Percentiles rank a stretch among this genome's conserved stretches.
These are phyloP conservation scores for Nannizziopsis barbatae DNA, from an alignment of 2,329 filamentous ascomycete species.

Conservation along the genomic window DNA sequence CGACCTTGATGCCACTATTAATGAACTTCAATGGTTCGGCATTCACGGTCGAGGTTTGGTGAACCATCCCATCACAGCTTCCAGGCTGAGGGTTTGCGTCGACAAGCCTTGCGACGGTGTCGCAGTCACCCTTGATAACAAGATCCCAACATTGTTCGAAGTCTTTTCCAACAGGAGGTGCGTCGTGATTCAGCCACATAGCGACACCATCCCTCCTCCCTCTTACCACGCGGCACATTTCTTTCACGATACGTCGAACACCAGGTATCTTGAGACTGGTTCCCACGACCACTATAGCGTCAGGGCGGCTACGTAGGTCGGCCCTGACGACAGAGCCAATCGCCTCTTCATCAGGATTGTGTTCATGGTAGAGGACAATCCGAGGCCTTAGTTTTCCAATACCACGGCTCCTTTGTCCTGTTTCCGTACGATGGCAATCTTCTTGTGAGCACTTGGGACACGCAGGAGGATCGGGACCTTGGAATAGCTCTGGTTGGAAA, in stretches of 20 bases:
- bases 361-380: constrained; percentile 95
- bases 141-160: constrained; percentile 91
- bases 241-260: constrained; percentile 75
- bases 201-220: constrained; percentile 68
- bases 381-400: constrained; percentile 80
- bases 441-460: constrained; percentile 63
- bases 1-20: constrained; percentile 30
- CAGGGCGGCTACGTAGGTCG: constrained; percentile 73
- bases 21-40: constrained; percentile 34
- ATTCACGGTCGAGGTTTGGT: constrained; percentile 37
- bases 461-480: constrained; percentile 69
- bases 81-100: constrained; percentile 51
- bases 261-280: constrained; percentile 94
- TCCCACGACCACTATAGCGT: constrained; percentile 87
- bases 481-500: constrained; percentile 69
- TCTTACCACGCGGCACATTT: constrained; percentile 80
- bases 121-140: constrained; percentile 74
- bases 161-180: constrained; percentile 69
- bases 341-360: constrained; percentile 90
- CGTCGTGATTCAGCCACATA: constrained; percentile 87
- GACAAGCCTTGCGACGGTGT: constrained; percentile 68
- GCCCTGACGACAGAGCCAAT: constrained; percentile 83
- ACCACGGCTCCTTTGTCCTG: constrained; percentile 83
- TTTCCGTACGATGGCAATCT: constrained; percentile 64
- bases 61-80: constrained; percentile 29